Evolutionary conservation across 2,329 filamentous ascomycete genomes (phyloP).

Genomic region (Ophiostoma populinum): DNA sequence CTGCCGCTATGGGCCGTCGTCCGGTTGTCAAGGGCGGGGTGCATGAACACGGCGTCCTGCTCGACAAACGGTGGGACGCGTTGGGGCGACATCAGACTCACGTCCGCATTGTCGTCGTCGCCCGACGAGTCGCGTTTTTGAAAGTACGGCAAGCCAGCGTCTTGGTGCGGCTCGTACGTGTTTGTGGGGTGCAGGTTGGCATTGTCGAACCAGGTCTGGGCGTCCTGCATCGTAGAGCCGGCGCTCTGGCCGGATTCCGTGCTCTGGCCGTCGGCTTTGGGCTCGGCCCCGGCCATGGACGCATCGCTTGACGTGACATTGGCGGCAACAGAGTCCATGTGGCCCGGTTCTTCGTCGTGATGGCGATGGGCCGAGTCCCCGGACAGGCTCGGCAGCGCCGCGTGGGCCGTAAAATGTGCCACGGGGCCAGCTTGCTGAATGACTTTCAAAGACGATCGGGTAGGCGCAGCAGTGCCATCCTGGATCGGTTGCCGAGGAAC

Average conservation of each 20-base stretch:
- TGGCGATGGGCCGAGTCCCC: too few relatives aligned
- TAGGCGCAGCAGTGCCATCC: too few relatives aligned
- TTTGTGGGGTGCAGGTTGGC: conserved; percentile 32
- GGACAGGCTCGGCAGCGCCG: too few relatives aligned
- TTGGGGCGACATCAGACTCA: conserved; percentile 12
- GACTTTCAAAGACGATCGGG: too few relatives aligned
- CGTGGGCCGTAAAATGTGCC: too few relatives aligned
- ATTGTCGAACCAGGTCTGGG: conserved; percentile 35
- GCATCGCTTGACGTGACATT: too few relatives aligned
- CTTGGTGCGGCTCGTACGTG: conserved; percentile 12
- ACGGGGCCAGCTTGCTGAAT: too few relatives aligned
- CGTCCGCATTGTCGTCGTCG: conserved; percentile 17
- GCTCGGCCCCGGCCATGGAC: too few relatives aligned
- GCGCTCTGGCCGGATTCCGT: conserved; percentile 29
- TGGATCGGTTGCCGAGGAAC: too few relatives aligned
- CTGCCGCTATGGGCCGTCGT: conserved; percentile 36
- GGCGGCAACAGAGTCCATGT: too few relatives aligned
- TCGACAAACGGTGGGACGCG: conserved; percentile 6
- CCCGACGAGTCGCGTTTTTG: conserved; percentile 36
- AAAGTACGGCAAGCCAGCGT: conserved; percentile 23
- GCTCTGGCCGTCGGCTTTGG: not conserved
- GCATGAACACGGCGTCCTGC: conserved; percentile 3
- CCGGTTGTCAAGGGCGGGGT: not conserved
- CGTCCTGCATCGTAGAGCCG: conserved; percentile 30
- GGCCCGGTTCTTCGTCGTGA: too few relatives aligned